Evolutionary conservation across 768 basidiomycete species (phyloP), one percentile per base, ranked within the genome.

Genomic region (Pisolithus sp.): DNA sequence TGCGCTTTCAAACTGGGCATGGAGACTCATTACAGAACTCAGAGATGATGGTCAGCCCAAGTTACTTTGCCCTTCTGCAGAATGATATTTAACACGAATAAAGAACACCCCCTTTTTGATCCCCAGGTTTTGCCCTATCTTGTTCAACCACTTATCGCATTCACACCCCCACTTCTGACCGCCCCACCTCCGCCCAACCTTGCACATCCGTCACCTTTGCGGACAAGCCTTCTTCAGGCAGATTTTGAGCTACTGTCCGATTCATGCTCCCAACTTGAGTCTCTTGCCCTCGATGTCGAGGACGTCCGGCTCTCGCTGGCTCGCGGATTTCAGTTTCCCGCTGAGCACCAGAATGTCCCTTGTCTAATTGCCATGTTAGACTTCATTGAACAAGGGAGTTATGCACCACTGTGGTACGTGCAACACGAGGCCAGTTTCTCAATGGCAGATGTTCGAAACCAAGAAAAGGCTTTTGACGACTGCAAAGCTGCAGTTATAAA

Each of bases 401-500:
- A 88, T 58, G 81, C 85, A 2, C 72, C 78, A 4, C 72, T 79
- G 23, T 92, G 89, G 89, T 70, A 71, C 46, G 68, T 66, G 42
- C 64, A 73, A 12, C 58, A 65, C 13, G 64, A 68, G 20, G 61
- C 62, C 10, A 59, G 64, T 47, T 53, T 70, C 23, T 65, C 69
- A 13, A 65, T 70, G 23, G 59, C 71, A 7, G 83, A 81, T 36
- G 60, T 71, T 42, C 80, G 87, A 51, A 72, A 72, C 53, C 84
- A 80, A 67, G 81, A 87, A 64, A 86, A 86, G 63, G 76, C 78
- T 2, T 86, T 94, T 55, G 81, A 83, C 57, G 78, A 84, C 26
- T 90, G 89, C 70, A 94, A 93, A 68, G 86, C 85, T 4, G 90
- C 89, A 0, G 72, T 93, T 8, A 84, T 93, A 66, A 91, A 92